phyloP scores from a whole-genome alignment of 2,329 filamentous ascomycete species.

The Leptographium radiaticola region DNA sequence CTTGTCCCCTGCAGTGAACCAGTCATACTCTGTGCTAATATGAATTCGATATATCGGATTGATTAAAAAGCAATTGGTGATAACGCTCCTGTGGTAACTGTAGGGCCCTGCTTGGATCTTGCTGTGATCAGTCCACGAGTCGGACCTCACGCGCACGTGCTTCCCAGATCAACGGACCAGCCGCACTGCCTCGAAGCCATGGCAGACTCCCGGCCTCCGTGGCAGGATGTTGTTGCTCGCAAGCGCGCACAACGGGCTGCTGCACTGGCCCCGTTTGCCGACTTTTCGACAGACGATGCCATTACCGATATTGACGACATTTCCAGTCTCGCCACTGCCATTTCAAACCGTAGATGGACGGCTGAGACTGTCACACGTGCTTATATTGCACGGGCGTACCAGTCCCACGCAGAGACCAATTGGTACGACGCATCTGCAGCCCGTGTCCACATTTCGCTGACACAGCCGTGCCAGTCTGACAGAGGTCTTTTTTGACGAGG shows the following conservation, averaged over 20 bases:
- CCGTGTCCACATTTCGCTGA: too few relatives aligned
- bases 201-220: neutral
- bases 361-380: neutral
- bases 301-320: neutral
- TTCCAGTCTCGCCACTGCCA: neutral
- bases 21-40: too few relatives aligned
- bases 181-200: too few relatives aligned
- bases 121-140: too few relatives aligned
- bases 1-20: too few relatives aligned
- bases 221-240: conserved; percentile 2
- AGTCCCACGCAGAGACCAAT: conserved; percentile 1
- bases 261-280: neutral
- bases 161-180: too few relatives aligned
- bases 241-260: neutral
- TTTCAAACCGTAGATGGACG: neutral
- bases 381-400: conserved; percentile 19
- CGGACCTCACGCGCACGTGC: too few relatives aligned
- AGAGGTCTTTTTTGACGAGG: conserved; percentile 22
- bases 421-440: neutral
- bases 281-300: neutral
- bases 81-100: too few relatives aligned
- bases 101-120: too few relatives aligned
- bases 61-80: too few relatives aligned
- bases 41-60: too few relatives aligned
- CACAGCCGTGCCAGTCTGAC: conserved; percentile 20